These are phyloP conservation scores for Medicago ruthenica DNA, from an alignment of 306 rosid species.

Conservation along the genomic window DNA sequence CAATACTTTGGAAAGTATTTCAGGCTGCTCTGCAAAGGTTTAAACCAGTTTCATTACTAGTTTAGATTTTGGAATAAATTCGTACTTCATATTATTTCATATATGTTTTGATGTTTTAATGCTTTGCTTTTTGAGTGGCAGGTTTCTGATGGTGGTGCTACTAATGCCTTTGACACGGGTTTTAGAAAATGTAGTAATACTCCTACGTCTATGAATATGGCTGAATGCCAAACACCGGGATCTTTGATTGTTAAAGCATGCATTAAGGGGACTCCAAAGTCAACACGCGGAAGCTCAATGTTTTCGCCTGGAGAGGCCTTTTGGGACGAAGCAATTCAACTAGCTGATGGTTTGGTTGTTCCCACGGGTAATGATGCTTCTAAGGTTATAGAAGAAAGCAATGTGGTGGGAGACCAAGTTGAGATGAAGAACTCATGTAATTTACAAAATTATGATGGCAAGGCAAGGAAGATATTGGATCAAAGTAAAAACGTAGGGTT, in stretches of 20 bases:
- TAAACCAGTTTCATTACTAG: constrained; percentile 13
- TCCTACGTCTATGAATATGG: constrained; percentile 51
- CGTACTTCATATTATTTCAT: constrained; percentile 3
- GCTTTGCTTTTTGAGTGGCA: constrained; percentile 45
- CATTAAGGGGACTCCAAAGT: constrained; percentile 69
- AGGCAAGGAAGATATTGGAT: constrained; percentile 53
- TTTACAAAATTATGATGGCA: constrained; percentile 59
- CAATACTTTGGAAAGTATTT: constrained; percentile 45
- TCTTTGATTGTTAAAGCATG: constrained; percentile 60
- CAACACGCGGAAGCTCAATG: constrained; percentile 73
- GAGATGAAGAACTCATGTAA: constrained; percentile 54
- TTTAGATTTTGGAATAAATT: constrained; percentile 24
- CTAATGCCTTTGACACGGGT: constrained; percentile 48
- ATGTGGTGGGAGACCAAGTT: constrained; percentile 46
- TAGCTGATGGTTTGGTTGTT: constrained; percentile 79
- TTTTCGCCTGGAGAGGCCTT: constrained; percentile 97
- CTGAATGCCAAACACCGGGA: constrained; percentile 75
- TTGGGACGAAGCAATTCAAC: constrained; percentile 92
- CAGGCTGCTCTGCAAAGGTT: constrained; percentile 47
- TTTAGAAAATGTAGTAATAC: constrained; percentile 70
- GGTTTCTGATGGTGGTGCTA: constrained; percentile 53
- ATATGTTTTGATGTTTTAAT: constrained; percentile 29
- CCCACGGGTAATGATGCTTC: constrained; percentile 52
- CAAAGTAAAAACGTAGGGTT: constrained; percentile 54
- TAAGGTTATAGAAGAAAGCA: constrained; percentile 52